Conservation (phyloP, 495 filamentous ascomycete genomes). For the Hypomontagnella submonticulosa region DNA sequence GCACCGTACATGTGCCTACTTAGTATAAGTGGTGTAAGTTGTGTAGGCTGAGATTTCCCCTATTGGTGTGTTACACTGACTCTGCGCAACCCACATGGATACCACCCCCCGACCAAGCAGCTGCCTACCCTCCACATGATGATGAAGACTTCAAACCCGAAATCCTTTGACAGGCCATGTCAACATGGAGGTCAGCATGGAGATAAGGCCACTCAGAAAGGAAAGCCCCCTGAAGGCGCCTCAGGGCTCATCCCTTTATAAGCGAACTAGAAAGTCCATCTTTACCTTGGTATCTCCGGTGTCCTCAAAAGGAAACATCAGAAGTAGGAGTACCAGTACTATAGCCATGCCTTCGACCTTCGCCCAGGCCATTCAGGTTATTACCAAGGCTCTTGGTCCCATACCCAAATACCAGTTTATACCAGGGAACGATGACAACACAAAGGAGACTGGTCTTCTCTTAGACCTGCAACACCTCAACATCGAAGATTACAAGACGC, state of each 20-base stretch:
- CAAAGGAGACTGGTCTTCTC: conserved; percentile 42
- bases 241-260: conserved; percentile 5
- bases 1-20: no score
- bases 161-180: neutral
- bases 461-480: conserved; percentile 42
- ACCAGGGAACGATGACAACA: conserved; percentile 44
- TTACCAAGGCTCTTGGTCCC: conserved; percentile 46
- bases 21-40: no score
- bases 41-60: neutral
- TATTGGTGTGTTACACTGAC: conserved; percentile 21
- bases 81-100: conserved; percentile 2
- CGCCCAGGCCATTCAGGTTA: conserved; percentile 33
- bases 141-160: conserved; percentile 9
- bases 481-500: conserved; percentile 49
- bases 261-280: conserved; percentile 6
- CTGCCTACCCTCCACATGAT: conserved; percentile 18
- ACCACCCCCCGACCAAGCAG: neutral
- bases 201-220: conserved; percentile 6
- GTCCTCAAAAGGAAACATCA: neutral
- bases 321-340: conserved; percentile 1
- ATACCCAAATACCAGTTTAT: conserved; percentile 44
- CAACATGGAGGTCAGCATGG: conserved; percentile 13
- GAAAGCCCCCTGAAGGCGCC: neutral
- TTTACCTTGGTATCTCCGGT: neutral
- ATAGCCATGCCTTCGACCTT: conserved; percentile 32